These are phyloP conservation scores for Amylocystis lapponica DNA, from an alignment of 768 basidiomycete species.

Conservation along the genomic window DNA sequence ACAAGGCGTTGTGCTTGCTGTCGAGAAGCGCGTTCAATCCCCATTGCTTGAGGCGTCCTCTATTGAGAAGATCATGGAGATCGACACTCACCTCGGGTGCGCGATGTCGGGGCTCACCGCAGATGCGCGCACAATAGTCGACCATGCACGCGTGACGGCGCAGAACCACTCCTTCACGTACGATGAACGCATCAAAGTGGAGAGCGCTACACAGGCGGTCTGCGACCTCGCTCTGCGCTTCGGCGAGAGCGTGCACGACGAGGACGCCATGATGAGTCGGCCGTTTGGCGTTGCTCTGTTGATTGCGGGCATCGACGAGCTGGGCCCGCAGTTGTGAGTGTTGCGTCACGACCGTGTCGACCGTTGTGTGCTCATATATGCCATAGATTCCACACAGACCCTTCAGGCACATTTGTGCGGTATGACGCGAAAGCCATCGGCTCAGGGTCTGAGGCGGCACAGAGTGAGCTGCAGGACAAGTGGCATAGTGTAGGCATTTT, in stretches of 20 bases:
- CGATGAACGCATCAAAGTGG: slow-evolving; percentile 94
- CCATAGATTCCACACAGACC: slow-evolving; percentile 91
- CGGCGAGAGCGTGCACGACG: slow-evolving; percentile 98
- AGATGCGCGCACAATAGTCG: slow-evolving; percentile 98
- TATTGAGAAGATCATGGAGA: slow-evolving; percentile 99
- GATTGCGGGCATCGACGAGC: slow-evolving; percentile 96
- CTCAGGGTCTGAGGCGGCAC: slow-evolving; percentile 95
- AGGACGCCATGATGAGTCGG: slow-evolving; percentile 98
- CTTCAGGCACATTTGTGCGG: slow-evolving; percentile 94
- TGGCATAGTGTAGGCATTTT: slow-evolving; percentile 82
- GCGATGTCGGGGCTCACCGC: slow-evolving; percentile 98
- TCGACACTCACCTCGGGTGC: slow-evolving; percentile 92
- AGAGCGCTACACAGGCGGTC: slow-evolving; percentile 96
- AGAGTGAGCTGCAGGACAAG: slow-evolving; percentile 94
- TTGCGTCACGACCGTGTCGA: neutral
- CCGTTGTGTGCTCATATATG: neutral
- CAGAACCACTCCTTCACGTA: slow-evolving; percentile 97
- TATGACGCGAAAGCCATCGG: slow-evolving; percentile 99
- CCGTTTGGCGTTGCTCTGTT: slow-evolving; percentile 97
- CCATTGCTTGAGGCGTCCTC: slow-evolving; percentile 91
- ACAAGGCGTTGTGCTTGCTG: slow-evolving; percentile 87
- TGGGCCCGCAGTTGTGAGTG: slow-evolving; percentile 90
- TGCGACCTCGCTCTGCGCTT: slow-evolving; percentile 96
- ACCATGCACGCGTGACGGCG: slow-evolving; percentile 95
- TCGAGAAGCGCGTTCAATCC: slow-evolving; percentile 98